Evolutionary conservation across 768 basidiomycete species (phyloP).

Genomic region (Serpula lacrymans): DNA sequence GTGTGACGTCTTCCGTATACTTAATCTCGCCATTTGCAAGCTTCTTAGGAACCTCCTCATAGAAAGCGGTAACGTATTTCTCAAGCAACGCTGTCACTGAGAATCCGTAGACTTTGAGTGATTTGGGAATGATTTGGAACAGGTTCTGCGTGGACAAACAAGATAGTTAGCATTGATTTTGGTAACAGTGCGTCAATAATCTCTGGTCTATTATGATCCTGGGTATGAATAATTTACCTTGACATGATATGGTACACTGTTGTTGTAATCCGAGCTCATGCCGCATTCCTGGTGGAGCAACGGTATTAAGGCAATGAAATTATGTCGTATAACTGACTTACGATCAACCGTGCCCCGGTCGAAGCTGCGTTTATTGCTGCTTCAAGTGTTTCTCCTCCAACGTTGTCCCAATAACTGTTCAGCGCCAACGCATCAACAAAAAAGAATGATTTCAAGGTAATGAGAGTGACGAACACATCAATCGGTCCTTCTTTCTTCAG

Average conservation of each 20-base stretch:
- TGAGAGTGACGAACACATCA: too few species aligned
- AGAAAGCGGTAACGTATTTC: constrained; percentile 39
- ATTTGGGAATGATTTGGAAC: constrained; percentile 36
- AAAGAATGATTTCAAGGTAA: constrained; percentile 27
- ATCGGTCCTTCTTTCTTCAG: constrained; percentile 34
- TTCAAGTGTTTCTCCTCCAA: constrained; percentile 54
- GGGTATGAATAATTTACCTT: constrained; percentile 14
- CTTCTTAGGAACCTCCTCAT: constrained; percentile 31
- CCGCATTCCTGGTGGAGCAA: constrained; percentile 39
- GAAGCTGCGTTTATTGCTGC: constrained; percentile 44
- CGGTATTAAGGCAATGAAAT: too few species aligned
- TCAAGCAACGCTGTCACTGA: constrained; percentile 20
- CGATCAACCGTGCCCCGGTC: constrained; percentile 43
- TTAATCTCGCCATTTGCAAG: constrained; percentile 44
- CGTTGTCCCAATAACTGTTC: constrained; percentile 52
- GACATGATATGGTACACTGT: background rate
- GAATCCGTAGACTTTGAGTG: constrained; percentile 35
- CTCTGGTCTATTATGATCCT: constrained; percentile 42
- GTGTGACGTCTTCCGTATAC: constrained; percentile 39
- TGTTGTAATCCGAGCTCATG: constrained; percentile 14
- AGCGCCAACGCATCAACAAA: too few species aligned
- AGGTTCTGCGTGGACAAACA: constrained; percentile 30
- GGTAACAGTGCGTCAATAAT: background rate
- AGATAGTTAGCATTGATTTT: constrained; percentile 26
- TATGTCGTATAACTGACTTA: too few species aligned